Conservation (phyloP, 192 early-diverging fungal species). For the Paraglomus occultum region DNA sequence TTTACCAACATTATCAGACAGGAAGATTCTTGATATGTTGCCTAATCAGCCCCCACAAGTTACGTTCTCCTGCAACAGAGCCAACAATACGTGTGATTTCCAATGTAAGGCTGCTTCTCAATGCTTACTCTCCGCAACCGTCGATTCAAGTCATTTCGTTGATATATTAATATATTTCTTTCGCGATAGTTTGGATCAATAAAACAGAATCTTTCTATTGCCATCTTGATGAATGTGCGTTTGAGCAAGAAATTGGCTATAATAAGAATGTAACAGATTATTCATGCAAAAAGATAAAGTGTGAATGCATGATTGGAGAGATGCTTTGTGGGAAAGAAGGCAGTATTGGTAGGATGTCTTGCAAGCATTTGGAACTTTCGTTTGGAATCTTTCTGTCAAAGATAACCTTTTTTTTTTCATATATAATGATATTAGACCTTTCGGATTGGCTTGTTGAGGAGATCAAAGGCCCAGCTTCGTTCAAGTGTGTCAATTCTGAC, state of each 20-base stretch:
- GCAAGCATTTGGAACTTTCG: neutral
- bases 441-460: constrained; percentile 74
- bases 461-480: constrained; percentile 76
- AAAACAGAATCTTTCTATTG: constrained; percentile 91
- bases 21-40: constrained; percentile 56
- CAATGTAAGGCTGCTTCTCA: constrained; percentile 55
- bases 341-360: constrained; percentile 56
- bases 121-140: neutral
- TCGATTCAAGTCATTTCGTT: neutral
- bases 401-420: neutral
- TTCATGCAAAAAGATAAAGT: constrained; percentile 72
- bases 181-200: constrained; percentile 71
- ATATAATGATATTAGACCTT: constrained; percentile 50
- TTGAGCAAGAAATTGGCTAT: constrained; percentile 55
- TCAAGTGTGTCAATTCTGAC: constrained; percentile 53
- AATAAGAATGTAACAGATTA: constrained; percentile 60
- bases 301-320: constrained; percentile 74
- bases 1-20: constrained; percentile 35
- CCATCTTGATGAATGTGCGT: constrained; percentile 70
- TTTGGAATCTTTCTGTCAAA: neutral
- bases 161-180: neutral
- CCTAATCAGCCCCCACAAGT: constrained; percentile 73
- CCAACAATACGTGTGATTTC: constrained; percentile 61
- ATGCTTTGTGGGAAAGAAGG: constrained; percentile 84
- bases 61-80: constrained; percentile 68